Conservation (phyloP, 2,329 filamentous ascomycete genomes). For the Cercospora zeae-maydis region DNA sequence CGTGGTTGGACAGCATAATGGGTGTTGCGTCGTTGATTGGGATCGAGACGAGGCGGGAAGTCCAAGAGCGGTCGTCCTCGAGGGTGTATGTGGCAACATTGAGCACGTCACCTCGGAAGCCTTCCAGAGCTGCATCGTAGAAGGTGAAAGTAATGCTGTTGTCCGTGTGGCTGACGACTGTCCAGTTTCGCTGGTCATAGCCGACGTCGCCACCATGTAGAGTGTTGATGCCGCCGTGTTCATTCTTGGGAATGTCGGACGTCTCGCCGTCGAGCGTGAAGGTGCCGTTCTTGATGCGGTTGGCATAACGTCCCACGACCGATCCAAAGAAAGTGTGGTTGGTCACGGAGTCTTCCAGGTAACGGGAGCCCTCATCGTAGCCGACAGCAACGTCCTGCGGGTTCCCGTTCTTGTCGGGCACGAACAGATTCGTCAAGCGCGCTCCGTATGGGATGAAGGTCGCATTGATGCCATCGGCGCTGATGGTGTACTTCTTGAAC, state of each 20-base stretch:
- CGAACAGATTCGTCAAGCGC: slow-evolving; percentile 31
- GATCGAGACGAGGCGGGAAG: slow-evolving; percentile 68
- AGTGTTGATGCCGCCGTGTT: slow-evolving; percentile 50
- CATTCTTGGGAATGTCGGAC: slow-evolving; percentile 51
- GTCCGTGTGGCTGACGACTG: slow-evolving; percentile 63
- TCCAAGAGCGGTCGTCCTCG: slow-evolving; percentile 60
- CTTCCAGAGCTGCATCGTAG: slow-evolving; percentile 67
- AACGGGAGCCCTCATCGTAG: slow-evolving; percentile 45
- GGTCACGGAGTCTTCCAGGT: slow-evolving; percentile 44
- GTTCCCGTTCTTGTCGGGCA: slow-evolving; percentile 36
- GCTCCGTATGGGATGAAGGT: slow-evolving; percentile 34
- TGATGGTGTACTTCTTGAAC: slow-evolving; percentile 29
- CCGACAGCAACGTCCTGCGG: slow-evolving; percentile 50
- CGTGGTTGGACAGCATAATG: slow-evolving; percentile 74
- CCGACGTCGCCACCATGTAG: slow-evolving; percentile 49
- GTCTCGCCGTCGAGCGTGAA: slow-evolving; percentile 49
- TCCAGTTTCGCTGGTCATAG: slow-evolving; percentile 70
- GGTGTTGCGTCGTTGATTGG: slow-evolving; percentile 72
- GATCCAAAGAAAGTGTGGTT: slow-evolving; percentile 61
- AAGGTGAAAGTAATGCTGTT: slow-evolving; percentile 72
- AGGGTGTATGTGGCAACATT: slow-evolving; percentile 72
- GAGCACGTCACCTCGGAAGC: slow-evolving; percentile 74
- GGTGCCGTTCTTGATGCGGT: slow-evolving; percentile 55
- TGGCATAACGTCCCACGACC: slow-evolving; percentile 55
- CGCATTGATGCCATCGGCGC: slow-evolving; percentile 32